These are phyloP conservation scores for Arctostaphylos glauca DNA, from an alignment of 148 eudicot genomes.

Conservation along the genomic window DNA sequence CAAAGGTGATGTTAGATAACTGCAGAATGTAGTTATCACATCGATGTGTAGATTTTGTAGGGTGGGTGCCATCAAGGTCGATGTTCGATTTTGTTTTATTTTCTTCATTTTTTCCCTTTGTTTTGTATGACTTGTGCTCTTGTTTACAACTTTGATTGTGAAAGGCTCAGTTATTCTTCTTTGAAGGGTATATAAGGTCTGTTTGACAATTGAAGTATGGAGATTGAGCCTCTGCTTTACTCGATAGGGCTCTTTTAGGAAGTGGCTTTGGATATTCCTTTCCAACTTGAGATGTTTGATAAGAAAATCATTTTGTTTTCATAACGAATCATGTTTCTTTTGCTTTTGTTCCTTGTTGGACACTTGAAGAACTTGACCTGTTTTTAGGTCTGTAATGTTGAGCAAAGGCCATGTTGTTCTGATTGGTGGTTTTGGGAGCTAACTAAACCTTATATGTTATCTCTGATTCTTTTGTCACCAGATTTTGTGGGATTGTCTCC, in stretches of 20 bases:
- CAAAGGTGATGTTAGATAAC: background rate
- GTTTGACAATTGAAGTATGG: background rate
- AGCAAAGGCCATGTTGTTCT: background rate
- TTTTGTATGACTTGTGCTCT: background rate
- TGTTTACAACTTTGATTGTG: background rate
- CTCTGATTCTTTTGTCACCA: background rate
- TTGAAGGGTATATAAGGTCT: background rate
- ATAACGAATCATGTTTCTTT: background rate
- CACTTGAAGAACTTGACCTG: background rate
- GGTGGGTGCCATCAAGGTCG: background rate
- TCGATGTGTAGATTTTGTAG: background rate
- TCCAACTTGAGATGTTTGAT: conserved; percentile 8
- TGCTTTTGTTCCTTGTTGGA: background rate
- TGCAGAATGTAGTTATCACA: background rate
- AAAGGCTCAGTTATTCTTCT: conserved; percentile 5
- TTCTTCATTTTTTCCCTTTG: background rate
- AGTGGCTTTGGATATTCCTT: background rate
- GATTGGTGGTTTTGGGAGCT: background rate
- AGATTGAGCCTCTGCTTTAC: background rate
- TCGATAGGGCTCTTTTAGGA: background rate
- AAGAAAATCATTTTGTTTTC: background rate
- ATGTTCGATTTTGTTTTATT: background rate
- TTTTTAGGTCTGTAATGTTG: background rate
- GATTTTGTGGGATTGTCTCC: background rate
- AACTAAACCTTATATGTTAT: background rate